These are phyloP conservation scores for Yarrowia sp. DNA, from an alignment of 805 yeast genomes.

Conservation along the genomic window DNA sequence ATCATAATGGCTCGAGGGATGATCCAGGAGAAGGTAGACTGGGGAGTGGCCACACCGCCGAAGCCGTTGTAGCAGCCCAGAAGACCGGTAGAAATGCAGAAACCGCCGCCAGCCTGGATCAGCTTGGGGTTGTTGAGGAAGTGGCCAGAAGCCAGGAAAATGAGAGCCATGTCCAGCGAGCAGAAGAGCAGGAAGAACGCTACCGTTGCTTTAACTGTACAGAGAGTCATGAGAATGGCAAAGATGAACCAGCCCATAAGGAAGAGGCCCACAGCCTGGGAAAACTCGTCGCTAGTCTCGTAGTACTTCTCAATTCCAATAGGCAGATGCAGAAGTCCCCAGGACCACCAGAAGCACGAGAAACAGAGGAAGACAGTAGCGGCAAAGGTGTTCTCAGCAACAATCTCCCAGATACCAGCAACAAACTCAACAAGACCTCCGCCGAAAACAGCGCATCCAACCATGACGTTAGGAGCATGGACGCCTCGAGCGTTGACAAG, in stretches of 20 bases:
- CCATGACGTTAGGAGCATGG: constrained; percentile 50
- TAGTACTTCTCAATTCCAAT: constrained; percentile 51
- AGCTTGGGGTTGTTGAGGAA: constrained; percentile 44
- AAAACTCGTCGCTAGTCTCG: constrained; percentile 33
- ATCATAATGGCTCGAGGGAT: constrained; percentile 20
- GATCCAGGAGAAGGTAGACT: constrained; percentile 41
- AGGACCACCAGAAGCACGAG: constrained; percentile 67
- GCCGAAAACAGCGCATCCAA: constrained; percentile 58
- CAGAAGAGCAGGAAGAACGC: constrained; percentile 59
- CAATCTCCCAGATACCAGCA: constrained; percentile 67
- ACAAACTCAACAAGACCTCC: constrained; percentile 59
- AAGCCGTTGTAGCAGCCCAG: constrained; percentile 59
- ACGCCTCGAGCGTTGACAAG: constrained; percentile 60
- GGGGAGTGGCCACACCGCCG: constrained; percentile 56
- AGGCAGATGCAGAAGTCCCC: constrained; percentile 54
- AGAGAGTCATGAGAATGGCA: constrained; percentile 51
- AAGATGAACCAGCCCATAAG: constrained; percentile 64
- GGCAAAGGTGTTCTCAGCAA: constrained; percentile 64
- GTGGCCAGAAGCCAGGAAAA: constrained; percentile 53
- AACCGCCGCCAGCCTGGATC: constrained; percentile 57
- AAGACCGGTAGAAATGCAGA: constrained; percentile 55
- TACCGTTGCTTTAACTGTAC: constrained; percentile 63
- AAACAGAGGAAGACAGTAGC: constrained; percentile 46
- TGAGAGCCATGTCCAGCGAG: constrained; percentile 38
- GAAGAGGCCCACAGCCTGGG: constrained; percentile 58